Evolutionary conservation across 2,329 filamentous ascomycete genomes (phyloP).

Genomic region (Zymoseptoria ardabiliae): DNA sequence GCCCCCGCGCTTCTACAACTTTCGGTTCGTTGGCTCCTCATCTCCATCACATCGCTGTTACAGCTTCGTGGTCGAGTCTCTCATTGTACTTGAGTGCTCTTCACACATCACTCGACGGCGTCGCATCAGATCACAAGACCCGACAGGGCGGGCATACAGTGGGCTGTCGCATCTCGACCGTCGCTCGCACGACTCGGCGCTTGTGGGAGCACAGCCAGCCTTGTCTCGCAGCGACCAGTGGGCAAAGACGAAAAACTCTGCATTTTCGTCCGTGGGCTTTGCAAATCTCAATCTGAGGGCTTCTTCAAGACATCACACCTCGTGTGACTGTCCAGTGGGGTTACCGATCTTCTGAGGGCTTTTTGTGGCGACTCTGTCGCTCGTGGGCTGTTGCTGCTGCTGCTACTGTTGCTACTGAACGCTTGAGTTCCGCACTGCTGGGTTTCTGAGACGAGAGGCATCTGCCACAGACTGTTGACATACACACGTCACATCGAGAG

Average conservation of each 20-base stretch:
- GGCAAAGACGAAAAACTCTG: slow-evolving; percentile 33
- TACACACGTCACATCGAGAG: slow-evolving; percentile 6
- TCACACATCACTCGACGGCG: slow-evolving; percentile 17
- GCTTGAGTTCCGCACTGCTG: slow-evolving; percentile 29
- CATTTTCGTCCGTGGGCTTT: slow-evolving; percentile 35
- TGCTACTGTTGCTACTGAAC: slow-evolving; percentile 30
- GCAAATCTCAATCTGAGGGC: slow-evolving; percentile 29
- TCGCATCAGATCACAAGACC: slow-evolving; percentile 10
- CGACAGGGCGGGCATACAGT: slow-evolving; percentile 18
- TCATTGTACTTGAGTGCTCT: slow-evolving; percentile 11
- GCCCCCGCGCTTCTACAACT: slow-evolving; percentile 2
- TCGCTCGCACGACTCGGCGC: slow-evolving; percentile 35
- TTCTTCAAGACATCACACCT: slow-evolving; percentile 21
- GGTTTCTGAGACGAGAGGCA: slow-evolving; percentile 31
- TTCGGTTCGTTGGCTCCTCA: slow-evolving; percentile 24
- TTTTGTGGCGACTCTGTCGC: slow-evolving; percentile 25
- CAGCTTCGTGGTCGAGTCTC: slow-evolving; percentile 20
- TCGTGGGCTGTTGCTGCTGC: slow-evolving; percentile 29
- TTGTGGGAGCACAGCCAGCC: slow-evolving; percentile 47
- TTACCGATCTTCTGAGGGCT: slow-evolving; percentile 26
- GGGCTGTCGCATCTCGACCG: slow-evolving; percentile 20
- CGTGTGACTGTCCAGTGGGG: slow-evolving; percentile 24
- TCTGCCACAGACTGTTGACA: slow-evolving; percentile 8
- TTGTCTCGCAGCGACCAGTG: slow-evolving; percentile 37
- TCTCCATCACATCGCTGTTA: slow-evolving; percentile 17